Evolutionary conservation across 2,329 filamentous ascomycete species (phyloP).

Genomic region (Pestalotiopsis sp.): DNA sequence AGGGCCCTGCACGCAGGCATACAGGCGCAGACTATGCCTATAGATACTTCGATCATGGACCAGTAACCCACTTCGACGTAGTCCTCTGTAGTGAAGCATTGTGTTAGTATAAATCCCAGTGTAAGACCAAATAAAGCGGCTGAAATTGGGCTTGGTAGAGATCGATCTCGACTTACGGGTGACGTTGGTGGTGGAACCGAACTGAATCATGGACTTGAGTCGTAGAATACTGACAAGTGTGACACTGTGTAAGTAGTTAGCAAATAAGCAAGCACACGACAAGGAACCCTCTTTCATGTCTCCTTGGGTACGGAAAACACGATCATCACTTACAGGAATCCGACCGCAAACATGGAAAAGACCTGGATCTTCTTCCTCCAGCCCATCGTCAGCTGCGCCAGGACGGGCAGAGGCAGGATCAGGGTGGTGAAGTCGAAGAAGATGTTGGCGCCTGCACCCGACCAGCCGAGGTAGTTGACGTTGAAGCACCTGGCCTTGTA

Average conservation of each 20-base stretch:
- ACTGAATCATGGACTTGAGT: slow-evolving; percentile 17
- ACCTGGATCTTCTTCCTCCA: slow-evolving; percentile 21
- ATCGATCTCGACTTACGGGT: not conserved
- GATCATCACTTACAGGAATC: slow-evolving; percentile 17
- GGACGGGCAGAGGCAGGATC: slow-evolving; percentile 20
- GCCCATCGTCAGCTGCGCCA: slow-evolving; percentile 18
- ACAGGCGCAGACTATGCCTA: slow-evolving; percentile 23
- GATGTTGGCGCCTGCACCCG: slow-evolving; percentile 20
- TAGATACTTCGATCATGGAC: slow-evolving; percentile 24
- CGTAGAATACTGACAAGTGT: slow-evolving; percentile 22
- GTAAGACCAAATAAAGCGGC: not conserved
- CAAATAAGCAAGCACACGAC: not conserved
- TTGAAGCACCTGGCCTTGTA: slow-evolving; percentile 19
- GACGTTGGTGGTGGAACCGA: slow-evolving; percentile 8
- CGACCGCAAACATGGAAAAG: slow-evolving; percentile 22
- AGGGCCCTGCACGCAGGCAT: slow-evolving; percentile 23
- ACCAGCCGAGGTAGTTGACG: slow-evolving; percentile 22
- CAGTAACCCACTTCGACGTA: slow-evolving; percentile 17
- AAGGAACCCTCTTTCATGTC: not conserved
- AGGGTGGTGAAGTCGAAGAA: slow-evolving; percentile 19
- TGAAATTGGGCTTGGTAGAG: too few species aligned
- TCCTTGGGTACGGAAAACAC: not conserved
- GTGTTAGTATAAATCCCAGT: not conserved
- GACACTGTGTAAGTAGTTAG: slow-evolving; percentile 8
- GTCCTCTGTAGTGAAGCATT: slow-evolving; percentile 5